Evolutionary conservation across 805 yeast species (phyloP).

Genomic region (Cyberlindnera maritima): DNA sequence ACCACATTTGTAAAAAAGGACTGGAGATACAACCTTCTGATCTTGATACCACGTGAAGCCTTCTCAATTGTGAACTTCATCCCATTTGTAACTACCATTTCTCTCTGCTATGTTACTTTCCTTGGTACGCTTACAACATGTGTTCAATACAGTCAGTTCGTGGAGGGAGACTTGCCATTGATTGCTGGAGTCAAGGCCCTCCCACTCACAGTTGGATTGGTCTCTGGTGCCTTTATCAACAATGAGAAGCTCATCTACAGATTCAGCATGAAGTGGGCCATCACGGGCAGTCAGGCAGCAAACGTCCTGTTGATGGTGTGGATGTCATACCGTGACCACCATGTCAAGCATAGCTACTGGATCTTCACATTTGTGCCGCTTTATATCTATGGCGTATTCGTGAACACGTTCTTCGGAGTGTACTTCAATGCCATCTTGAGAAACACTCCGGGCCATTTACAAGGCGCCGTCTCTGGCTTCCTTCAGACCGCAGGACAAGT

Average conservation of each 20-base stretch:
- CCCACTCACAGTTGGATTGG: slow-evolving; percentile 34
- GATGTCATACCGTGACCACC: slow-evolving; percentile 22
- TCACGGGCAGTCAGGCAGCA: slow-evolving; percentile 4
- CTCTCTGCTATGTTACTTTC: slow-evolving; percentile 21
- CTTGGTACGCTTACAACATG: slow-evolving; percentile 21
- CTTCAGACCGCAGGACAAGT: slow-evolving; percentile 35
- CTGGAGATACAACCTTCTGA: slow-evolving; percentile 16
- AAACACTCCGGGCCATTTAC: slow-evolving; percentile 36
- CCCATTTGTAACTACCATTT: slow-evolving; percentile 22
- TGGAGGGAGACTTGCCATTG: slow-evolving; percentile 31
- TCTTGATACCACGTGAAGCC: slow-evolving; percentile 30
- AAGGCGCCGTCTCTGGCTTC: slow-evolving; percentile 38
- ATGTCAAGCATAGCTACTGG: slow-evolving; percentile 27
- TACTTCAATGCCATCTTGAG: slow-evolving; percentile 32
- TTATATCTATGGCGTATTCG: slow-evolving; percentile 26
- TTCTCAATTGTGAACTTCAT: slow-evolving; percentile 29
- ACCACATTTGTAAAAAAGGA: not conserved
- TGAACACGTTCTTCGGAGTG: slow-evolving; percentile 34
- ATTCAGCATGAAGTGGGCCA: slow-evolving; percentile 26
- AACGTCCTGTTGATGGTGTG: slow-evolving; percentile 14
- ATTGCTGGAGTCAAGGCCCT: slow-evolving; percentile 35
- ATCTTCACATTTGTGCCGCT: slow-evolving; percentile 26
- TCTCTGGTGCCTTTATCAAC: slow-evolving; percentile 28
- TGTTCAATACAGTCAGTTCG: slow-evolving; percentile 28
- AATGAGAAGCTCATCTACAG: slow-evolving; percentile 20